phyloP scores from a whole-genome alignment of 2,329 filamentous ascomycete genomes.

The Talaromyces sp. region DNA sequence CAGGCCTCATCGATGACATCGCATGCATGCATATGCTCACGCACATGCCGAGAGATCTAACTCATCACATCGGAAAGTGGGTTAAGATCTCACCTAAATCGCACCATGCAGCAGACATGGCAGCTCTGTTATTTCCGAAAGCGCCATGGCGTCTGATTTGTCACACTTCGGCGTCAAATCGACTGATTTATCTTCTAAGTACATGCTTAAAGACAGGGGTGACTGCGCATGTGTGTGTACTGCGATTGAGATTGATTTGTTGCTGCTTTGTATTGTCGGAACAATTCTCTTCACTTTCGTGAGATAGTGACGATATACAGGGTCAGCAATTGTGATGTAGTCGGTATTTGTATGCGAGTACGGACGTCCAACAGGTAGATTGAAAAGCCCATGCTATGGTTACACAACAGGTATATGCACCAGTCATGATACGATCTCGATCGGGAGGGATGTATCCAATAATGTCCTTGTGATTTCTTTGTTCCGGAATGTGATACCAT shows the following conservation, averaged over 20 bases:
- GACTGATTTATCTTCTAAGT: not conserved
- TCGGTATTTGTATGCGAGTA: not conserved
- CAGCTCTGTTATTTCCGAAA: not conserved
- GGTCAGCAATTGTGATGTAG: not conserved
- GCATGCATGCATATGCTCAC: not conserved
- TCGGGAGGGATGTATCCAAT: not conserved
- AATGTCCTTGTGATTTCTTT: not conserved
- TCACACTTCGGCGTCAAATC: not conserved
- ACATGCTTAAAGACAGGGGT: not conserved
- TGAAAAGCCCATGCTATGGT: not conserved
- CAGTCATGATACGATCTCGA: not conserved
- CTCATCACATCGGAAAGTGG: not conserved
- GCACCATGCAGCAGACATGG: not conserved
- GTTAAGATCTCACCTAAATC: not conserved
- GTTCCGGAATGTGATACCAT: not conserved
- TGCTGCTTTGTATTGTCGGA: not conserved
- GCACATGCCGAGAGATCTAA: not conserved
- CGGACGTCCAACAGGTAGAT: not conserved
- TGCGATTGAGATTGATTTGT: not conserved
- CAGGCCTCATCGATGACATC: not conserved
- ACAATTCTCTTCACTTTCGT: not conserved
- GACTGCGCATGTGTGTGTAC: not conserved
- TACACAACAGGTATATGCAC: not conserved
- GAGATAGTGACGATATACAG: not conserved
- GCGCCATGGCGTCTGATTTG: not conserved